Evolutionary conservation across 2,329 filamentous ascomycete genomes (phyloP).

Genomic region (Davidsoniella neocaledoniae): DNA sequence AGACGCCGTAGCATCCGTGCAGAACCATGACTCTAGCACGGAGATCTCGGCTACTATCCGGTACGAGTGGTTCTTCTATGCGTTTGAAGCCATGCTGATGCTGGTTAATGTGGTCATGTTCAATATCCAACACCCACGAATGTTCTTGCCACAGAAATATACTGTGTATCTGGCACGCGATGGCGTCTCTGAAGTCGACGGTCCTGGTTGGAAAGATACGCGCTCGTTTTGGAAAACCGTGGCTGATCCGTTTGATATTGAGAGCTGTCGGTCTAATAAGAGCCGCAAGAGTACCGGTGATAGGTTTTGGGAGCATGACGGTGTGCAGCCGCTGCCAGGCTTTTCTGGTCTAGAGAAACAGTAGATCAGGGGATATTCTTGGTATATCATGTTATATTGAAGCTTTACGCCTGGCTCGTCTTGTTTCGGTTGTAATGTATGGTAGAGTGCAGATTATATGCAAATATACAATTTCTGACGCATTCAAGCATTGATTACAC

Average conservation of each 20-base stretch:
- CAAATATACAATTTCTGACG: no score
- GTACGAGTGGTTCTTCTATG: constrained; percentile 42
- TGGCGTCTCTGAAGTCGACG: constrained; percentile 30
- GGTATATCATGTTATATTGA: no score
- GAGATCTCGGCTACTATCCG: constrained; percentile 29
- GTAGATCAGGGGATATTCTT: no score
- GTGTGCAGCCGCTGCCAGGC: constrained; percentile 2
- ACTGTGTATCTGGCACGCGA: constrained; percentile 34
- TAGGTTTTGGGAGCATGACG: constrained; percentile 21
- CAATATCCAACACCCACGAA: constrained; percentile 34
- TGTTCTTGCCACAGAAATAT: constrained; percentile 30
- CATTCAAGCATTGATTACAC: no score
- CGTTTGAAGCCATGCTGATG: constrained; percentile 40
- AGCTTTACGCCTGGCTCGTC: no score
- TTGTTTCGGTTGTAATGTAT: no score
- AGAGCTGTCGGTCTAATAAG: constrained; percentile 20
- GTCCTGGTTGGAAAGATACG: constrained; percentile 31
- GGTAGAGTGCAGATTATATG: no score
- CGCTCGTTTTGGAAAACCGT: constrained; percentile 27
- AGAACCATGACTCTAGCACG: constrained; percentile 20
- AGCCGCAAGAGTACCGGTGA: constrained; percentile 17
- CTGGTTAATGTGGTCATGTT: constrained; percentile 31
- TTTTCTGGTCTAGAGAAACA: neutral
- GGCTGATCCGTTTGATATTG: constrained; percentile 25
- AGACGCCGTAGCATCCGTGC: constrained; percentile 22